These are phyloP conservation scores for Aspergillus nomiae DNA, from an alignment of 2,329 filamentous ascomycete species.

Conservation along the genomic window DNA sequence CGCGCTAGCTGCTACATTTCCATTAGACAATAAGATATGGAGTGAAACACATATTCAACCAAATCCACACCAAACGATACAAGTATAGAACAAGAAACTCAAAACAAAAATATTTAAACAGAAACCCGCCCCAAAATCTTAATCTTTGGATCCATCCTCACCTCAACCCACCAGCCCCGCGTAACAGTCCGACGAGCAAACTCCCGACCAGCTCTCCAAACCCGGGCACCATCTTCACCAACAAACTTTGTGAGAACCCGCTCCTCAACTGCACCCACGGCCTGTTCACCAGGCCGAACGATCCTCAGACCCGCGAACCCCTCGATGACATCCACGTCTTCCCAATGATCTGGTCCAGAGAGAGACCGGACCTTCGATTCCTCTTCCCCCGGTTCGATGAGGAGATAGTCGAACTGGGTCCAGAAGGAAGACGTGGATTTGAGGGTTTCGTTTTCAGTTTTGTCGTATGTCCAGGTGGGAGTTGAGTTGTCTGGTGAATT, in stretches of 20 bases:
- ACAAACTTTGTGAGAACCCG: slow-evolving; percentile 36
- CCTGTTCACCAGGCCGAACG: slow-evolving; percentile 45
- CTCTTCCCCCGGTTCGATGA: slow-evolving; percentile 51
- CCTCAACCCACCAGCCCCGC: slow-evolving; percentile 57
- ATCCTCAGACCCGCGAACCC: slow-evolving; percentile 55
- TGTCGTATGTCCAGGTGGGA: slow-evolving; percentile 59
- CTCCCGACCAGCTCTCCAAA: slow-evolving; percentile 31
- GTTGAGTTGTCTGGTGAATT: slow-evolving; percentile 14
- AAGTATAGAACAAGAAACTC: neutral
- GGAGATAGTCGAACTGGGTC: slow-evolving; percentile 60
- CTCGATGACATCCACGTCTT: slow-evolving; percentile 51
- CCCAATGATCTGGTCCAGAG: slow-evolving; percentile 53
- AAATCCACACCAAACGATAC: neutral
- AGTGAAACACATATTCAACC: neutral
- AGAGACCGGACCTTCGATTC: slow-evolving; percentile 22
- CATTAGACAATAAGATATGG: neutral
- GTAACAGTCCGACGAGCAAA: slow-evolving; percentile 35
- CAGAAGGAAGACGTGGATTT: slow-evolving; percentile 58
- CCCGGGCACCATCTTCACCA: slow-evolving; percentile 31
- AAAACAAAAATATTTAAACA: neutral
- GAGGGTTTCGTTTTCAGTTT: slow-evolving; percentile 54
- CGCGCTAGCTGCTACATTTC: neutral
- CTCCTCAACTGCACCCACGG: slow-evolving; percentile 33
- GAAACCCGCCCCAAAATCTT: slow-evolving; percentile 38
- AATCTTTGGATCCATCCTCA: slow-evolving; percentile 57